phyloP scores from a whole-genome alignment of 805 yeast species.

The Saccharomycopsis sp. region DNA sequence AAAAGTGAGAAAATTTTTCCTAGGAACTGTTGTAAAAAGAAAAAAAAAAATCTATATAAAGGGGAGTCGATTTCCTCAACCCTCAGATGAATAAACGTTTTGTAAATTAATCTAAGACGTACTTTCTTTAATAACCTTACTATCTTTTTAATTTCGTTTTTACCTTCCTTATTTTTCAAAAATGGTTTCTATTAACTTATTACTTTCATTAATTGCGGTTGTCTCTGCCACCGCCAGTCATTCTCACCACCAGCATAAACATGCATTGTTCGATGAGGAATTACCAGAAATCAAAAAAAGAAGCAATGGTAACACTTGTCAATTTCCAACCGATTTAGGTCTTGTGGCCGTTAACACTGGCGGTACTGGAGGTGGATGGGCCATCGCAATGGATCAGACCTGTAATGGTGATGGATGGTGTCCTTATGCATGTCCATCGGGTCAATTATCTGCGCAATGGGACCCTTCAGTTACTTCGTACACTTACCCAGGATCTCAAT shows the following conservation, averaged over 20 bases:
- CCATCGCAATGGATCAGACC: slow-evolving; percentile 64
- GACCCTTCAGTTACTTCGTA: slow-evolving; percentile 68
- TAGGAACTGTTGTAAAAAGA: no score
- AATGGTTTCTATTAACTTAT: not conserved
- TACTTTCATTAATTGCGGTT: slow-evolving; percentile 2
- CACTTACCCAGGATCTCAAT: slow-evolving; percentile 66
- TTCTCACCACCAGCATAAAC: slow-evolving; percentile 26
- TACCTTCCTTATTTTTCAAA: not conserved
- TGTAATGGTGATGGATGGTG: slow-evolving; percentile 78
- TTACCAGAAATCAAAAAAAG: slow-evolving; percentile 19
- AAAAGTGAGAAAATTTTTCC: no score
- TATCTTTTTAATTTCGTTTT: no score
- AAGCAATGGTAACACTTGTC: slow-evolving; percentile 41
- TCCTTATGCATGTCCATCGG: slow-evolving; percentile 89
- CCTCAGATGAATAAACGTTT: no score
- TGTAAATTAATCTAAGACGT: no score
- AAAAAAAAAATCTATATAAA: no score
- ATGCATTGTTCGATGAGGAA: slow-evolving; percentile 13
- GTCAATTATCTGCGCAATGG: slow-evolving; percentile 85
- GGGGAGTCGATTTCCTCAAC: no score
- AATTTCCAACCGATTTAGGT: slow-evolving; percentile 61
- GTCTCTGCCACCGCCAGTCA: slow-evolving; percentile 23
- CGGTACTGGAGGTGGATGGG: slow-evolving; percentile 77
- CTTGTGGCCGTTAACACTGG: slow-evolving; percentile 60
- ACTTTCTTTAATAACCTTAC: no score